A percentile compares a stretch with the other conserved stretches of the same genome.
These are phyloP conservation scores for Sugiyamaella pinicola DNA, from an alignment of 1,139 yeast genomes.

Conservation along the genomic window DNA sequence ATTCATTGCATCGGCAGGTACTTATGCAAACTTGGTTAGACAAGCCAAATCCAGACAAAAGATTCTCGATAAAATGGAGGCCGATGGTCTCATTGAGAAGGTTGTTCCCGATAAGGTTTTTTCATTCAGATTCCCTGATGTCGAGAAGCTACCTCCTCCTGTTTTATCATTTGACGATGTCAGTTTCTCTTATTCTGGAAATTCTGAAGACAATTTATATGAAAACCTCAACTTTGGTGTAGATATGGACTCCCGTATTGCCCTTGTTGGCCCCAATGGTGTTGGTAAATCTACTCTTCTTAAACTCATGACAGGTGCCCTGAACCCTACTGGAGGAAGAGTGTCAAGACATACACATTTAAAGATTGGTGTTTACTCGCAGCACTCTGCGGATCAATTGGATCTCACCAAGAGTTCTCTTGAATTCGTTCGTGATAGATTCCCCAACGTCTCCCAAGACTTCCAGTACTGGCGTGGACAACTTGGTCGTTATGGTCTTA, in stretches of 20 bases:
- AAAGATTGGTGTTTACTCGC: conserved; percentile 98
- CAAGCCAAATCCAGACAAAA: conserved; percentile 99
- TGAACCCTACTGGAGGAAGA: conserved; percentile 88
- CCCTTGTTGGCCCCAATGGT: conserved; percentile 99
- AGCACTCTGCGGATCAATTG: conserved; percentile 97
- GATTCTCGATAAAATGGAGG: conserved; percentile 99
- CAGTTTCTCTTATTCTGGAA: conserved; percentile 89
- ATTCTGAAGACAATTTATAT: conserved; percentile 83
- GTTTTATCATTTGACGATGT: conserved; percentile 95
- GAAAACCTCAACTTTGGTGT: conserved; percentile 94
- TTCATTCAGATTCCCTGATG: conserved; percentile 91
- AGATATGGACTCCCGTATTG: conserved; percentile 98
- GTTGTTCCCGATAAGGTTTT: conserved; percentile 93
- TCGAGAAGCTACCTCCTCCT: conserved; percentile 98
- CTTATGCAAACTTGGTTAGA: conserved; percentile 96
- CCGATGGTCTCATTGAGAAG: conserved; percentile 94
- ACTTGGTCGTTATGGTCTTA: conserved; percentile 96
- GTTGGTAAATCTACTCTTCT: conserved; percentile 96
- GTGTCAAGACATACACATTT: conserved; percentile 97
- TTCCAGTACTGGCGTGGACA: conserved; percentile 99
- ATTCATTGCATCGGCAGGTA: conserved; percentile 99
- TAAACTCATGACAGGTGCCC: conserved; percentile 94
- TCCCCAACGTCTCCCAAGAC: conserved; percentile 88
- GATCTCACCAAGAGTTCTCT: conserved; percentile 93
- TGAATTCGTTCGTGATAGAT: conserved; percentile 95